Evolutionary conservation across 495 filamentous ascomycete genomes (phyloP).

Genomic region (Neurospora sp.): DNA sequence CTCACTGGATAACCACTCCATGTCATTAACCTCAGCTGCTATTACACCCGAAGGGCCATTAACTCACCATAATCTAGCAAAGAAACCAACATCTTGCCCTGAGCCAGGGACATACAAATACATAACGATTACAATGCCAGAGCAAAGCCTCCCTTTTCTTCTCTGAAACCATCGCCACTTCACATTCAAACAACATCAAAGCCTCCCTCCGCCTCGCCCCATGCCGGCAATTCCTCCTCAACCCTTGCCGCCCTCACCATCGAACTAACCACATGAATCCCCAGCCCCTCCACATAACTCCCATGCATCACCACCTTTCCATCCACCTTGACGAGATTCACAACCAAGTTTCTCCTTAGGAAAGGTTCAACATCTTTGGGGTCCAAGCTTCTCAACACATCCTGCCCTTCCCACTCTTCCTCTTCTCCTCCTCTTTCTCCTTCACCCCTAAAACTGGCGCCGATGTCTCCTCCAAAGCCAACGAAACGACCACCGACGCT

Average conservation of each 20-base stretch:
- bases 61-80: neutral
- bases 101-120: neutral
- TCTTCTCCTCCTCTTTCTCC: neutral
- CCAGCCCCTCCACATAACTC: constrained; percentile 20
- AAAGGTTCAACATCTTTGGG: constrained; percentile 31
- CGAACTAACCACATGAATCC: constrained; percentile 32
- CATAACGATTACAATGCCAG: neutral
- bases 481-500: neutral
- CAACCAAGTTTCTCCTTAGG: constrained; percentile 34
- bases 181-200: constrained; percentile 13
- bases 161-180: neutral
- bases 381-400: constrained; percentile 32
- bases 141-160: too few relatives aligned
- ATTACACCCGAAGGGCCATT: neutral
- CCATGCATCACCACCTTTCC: constrained; percentile 18
- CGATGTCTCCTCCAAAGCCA: neutral
- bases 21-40: neutral
- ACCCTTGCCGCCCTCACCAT: constrained; percentile 25
- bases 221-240: constrained; percentile 32
- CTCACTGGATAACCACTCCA: neutral
- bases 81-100: neutral
- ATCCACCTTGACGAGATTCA: constrained; percentile 21
- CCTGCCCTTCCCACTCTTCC: neutral
- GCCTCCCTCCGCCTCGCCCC: constrained; percentile 24
- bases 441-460: neutral